Conservation (phyloP, 1,284 basidiomycete species). For the Calocybe gambosa region DNA sequence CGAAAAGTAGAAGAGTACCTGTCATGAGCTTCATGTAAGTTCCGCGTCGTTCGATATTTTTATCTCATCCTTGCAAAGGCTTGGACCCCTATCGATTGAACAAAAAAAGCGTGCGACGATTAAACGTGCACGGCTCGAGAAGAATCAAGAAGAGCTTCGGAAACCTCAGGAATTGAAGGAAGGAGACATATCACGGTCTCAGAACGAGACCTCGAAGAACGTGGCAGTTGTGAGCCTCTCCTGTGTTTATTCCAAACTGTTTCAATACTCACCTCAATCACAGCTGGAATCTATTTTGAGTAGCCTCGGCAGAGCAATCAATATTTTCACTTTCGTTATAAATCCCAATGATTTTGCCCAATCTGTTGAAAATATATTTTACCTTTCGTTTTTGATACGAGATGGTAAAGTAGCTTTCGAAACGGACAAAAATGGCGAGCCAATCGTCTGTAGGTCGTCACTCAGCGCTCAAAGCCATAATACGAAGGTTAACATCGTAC, state of each 20-base stretch:
- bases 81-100: slow-evolving; percentile 73
- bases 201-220: slow-evolving; percentile 81
- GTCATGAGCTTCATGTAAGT: slow-evolving; percentile 76
- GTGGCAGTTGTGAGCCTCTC: slow-evolving; percentile 48
- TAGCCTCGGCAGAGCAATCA: slow-evolving; percentile 44
- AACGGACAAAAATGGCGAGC: slow-evolving; percentile 59
- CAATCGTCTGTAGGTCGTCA: slow-evolving; percentile 58
- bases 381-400: slow-evolving; percentile 85
- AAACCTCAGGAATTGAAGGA: slow-evolving; percentile 72
- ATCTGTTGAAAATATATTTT: slow-evolving; percentile 91
- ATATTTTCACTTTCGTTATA: slow-evolving; percentile 79
- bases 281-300: slow-evolving; percentile 55
- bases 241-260: not conserved
- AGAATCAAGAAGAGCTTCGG: slow-evolving; percentile 59
- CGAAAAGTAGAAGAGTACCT: slow-evolving; percentile 68
- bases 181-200: slow-evolving; percentile 69
- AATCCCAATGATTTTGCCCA: slow-evolving; percentile 88
- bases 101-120: slow-evolving; percentile 58
- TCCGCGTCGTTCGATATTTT: not conserved
- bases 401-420: slow-evolving; percentile 77
- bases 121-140: slow-evolving; percentile 68
- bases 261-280: not conserved
- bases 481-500: not conserved
- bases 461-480: not conserved
- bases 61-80: slow-evolving; percentile 36